Conservation (phyloP, 495 filamentous ascomycete species). For the Hypoxylon rickii region DNA sequence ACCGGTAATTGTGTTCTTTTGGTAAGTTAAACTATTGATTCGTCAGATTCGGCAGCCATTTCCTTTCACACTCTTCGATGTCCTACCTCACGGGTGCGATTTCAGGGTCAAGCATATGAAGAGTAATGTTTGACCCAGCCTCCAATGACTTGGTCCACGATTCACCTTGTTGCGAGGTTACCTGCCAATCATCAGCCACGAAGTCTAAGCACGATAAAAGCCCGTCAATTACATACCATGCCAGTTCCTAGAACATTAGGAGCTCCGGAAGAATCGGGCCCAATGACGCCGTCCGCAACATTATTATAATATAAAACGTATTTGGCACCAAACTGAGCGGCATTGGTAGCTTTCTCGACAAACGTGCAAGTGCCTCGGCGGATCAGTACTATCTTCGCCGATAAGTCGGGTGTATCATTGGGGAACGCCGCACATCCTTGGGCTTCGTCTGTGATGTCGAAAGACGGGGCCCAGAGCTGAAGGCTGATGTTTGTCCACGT, state of each 20-base stretch:
- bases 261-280: constrained; percentile 35
- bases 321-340: constrained; percentile 56
- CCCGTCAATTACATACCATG: constrained; percentile 38
- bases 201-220: neutral
- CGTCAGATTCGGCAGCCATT: no score
- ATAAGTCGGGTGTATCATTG: constrained; percentile 54
- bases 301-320: constrained; percentile 62
- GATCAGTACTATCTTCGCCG: constrained; percentile 56
- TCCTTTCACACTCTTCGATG: no score
- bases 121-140: constrained; percentile 44
- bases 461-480: constrained; percentile 55
- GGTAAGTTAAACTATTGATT: constrained; percentile 23
- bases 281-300: constrained; percentile 37
- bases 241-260: constrained; percentile 41
- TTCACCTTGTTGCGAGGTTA: constrained; percentile 50
- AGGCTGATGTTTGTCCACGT: constrained; percentile 46
- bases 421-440: constrained; percentile 53
- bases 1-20: constrained; percentile 43
- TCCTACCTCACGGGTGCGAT: constrained; percentile 44
- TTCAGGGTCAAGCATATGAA: constrained; percentile 49
- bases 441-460: constrained; percentile 51
- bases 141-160: constrained; percentile 46
- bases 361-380: constrained; percentile 58
- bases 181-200: constrained; percentile 28
- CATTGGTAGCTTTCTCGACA: constrained; percentile 53